Conservation (phyloP, 108 stramenopile species). For the Discostella pseudostelligera region DNA sequence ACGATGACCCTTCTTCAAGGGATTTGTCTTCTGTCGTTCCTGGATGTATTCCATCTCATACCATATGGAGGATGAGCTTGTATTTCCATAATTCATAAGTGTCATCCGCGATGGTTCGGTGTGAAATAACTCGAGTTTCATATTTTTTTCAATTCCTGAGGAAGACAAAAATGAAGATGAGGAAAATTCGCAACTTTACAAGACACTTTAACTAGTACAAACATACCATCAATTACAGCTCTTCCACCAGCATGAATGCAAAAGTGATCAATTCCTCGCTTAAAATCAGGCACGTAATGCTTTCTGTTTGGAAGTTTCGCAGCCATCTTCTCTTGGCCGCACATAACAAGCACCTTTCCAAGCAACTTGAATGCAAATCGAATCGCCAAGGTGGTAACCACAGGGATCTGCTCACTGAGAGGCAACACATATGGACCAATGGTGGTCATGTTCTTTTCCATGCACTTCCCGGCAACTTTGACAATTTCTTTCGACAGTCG, state of each 20-base stretch:
- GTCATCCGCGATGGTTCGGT: constrained; percentile 92
- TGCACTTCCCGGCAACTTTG: constrained; percentile 94
- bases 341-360: constrained; percentile 42
- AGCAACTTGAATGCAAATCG: constrained; percentile 56
- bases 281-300: constrained; percentile 97
- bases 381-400: constrained; percentile 60
- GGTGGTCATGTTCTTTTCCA: constrained; percentile 97
- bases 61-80: constrained; percentile 96
- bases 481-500: constrained; percentile 96
- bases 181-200: no score
- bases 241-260: constrained; percentile 98
- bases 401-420: constrained; percentile 88
- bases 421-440: constrained; percentile 94
- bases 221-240: constrained; percentile 92
- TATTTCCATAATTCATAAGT: constrained; percentile 95
- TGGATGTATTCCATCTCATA: constrained; percentile 96
- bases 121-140: constrained; percentile 89
- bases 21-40: constrained; percentile 87
- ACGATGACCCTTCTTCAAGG: constrained; percentile 86
- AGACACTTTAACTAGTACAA: neutral
- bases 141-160: constrained; percentile 95
- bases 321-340: constrained; percentile 52
- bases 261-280: constrained; percentile 95
- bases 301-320: constrained; percentile 57
- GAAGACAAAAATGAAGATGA: neutral